Percentiles rank a stretch among this genome's conserved stretches.
phyloP scores from a whole-genome alignment of 805 yeast genomes.

The Starmera dryadoides region DNA sequence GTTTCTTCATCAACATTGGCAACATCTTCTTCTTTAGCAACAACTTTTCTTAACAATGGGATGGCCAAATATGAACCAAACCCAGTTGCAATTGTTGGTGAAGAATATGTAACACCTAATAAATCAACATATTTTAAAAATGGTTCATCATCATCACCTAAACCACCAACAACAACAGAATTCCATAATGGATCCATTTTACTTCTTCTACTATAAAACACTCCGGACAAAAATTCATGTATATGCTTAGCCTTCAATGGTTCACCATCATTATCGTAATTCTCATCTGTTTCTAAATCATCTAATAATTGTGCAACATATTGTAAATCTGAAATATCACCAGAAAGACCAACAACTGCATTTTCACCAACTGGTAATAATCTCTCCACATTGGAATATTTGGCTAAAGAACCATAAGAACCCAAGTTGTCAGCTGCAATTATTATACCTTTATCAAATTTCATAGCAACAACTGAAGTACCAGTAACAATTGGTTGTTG shows the following conservation, averaged over 20 bases:
- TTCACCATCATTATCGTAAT: constrained; percentile 68
- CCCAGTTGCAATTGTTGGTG: constrained; percentile 92
- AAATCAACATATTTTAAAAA: constrained; percentile 83
- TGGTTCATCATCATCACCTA: constrained; percentile 61
- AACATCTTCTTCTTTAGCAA: constrained; percentile 73
- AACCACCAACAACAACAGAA: constrained; percentile 85
- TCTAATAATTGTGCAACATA: constrained; percentile 68
- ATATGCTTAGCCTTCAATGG: constrained; percentile 77
- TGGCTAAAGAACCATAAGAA: constrained; percentile 87
- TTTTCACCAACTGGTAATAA: constrained; percentile 75
- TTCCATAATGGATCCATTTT: constrained; percentile 98
- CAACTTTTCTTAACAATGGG: constrained; percentile 81
- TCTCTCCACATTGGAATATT: constrained; percentile 82
- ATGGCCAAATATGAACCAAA: constrained; percentile 93
- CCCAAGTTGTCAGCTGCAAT: constrained; percentile 94
- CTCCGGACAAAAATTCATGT: constrained; percentile 78
- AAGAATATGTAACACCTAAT: constrained; percentile 82
- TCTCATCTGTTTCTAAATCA: constrained; percentile 70
- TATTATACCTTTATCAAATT: constrained; percentile 83
- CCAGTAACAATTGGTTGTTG: constrained; percentile 96
- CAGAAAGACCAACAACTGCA: constrained; percentile 88
- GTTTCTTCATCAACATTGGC: constrained; percentile 60
- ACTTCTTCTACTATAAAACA: constrained; percentile 80
- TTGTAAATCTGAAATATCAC: constrained; percentile 93
- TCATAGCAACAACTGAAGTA: constrained; percentile 88